These are phyloP conservation scores for Willaertia magna DNA, from an alignment of 208 protist species.

Conservation along the genomic window DNA sequence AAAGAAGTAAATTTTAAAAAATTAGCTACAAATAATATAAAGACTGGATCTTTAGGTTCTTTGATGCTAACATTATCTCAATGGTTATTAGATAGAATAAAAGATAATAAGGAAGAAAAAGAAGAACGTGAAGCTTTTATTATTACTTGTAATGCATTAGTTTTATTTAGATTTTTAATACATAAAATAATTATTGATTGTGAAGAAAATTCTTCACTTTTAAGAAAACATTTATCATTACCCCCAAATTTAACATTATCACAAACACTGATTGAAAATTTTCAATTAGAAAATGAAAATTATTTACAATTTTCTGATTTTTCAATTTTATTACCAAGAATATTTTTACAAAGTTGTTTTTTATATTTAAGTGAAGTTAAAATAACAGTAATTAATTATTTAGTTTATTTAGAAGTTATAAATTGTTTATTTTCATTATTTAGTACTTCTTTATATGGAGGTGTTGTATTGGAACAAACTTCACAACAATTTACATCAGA, in stretches of 20 bases:
- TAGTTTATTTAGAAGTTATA: not conserved
- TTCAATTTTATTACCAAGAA: not conserved
- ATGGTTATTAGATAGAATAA: not conserved
- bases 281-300: not conserved
- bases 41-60: not conserved
- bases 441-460: not conserved
- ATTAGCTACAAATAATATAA: not conserved
- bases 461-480: not conserved
- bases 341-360: not conserved
- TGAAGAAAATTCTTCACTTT: not conserved
- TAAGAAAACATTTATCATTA: not conserved
- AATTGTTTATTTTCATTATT: not conserved
- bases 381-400: not conserved
- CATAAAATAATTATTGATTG: not conserved
- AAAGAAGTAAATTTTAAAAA: not conserved
- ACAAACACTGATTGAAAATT: not conserved
- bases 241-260: not conserved
- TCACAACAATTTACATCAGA: not conserved
- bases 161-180: not conserved
- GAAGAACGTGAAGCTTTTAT: not conserved
- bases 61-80: not conserved
- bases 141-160: not conserved
- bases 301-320: no score
- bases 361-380: not conserved
- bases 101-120: not conserved